Conservation (phyloP, 164 flowering plant species). For the Pachysandra terminalis region DNA sequence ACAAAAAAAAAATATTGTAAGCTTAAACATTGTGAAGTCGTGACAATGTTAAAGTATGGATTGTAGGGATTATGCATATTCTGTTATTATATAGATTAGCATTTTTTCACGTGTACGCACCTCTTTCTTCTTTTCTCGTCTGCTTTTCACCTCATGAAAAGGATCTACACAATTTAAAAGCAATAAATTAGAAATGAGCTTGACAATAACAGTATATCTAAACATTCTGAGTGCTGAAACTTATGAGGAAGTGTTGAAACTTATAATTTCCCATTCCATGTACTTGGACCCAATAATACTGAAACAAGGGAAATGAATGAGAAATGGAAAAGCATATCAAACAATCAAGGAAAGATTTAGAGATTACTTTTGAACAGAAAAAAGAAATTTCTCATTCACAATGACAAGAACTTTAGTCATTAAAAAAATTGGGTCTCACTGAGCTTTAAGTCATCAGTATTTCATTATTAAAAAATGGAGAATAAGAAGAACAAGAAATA, state of each 20-base stretch:
- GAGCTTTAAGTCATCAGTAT: too few relatives aligned
- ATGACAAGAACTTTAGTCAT: background rate
- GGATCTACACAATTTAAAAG: constrained; percentile 57
- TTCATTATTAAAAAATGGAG: too few relatives aligned
- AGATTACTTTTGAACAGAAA: too few relatives aligned
- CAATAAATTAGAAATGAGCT: constrained; percentile 14
- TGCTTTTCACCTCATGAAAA: constrained; percentile 99
- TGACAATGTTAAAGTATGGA: too few relatives aligned
- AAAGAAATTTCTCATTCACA: too few relatives aligned
- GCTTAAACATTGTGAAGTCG: too few relatives aligned
- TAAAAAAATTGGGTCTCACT: background rate
- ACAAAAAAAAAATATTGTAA: too few relatives aligned
- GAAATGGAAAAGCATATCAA: background rate
- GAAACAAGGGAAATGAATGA: background rate
- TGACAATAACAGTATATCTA: background rate
- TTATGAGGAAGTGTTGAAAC: background rate
- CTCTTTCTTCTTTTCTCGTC: constrained; percentile 96
- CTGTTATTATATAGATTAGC: background rate
- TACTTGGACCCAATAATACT: background rate
- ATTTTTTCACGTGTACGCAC: constrained; percentile 31
- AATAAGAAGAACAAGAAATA: too few relatives aligned
- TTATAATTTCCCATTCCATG: too few relatives aligned
- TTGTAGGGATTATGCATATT: too few relatives aligned
- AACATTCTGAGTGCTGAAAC: constrained; percentile 6
- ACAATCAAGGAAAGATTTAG: background rate